Base-by-base conservation (phyloP, 225 moss, liverwort and hornwort genomes). In the Ulota crispa region DNA sequence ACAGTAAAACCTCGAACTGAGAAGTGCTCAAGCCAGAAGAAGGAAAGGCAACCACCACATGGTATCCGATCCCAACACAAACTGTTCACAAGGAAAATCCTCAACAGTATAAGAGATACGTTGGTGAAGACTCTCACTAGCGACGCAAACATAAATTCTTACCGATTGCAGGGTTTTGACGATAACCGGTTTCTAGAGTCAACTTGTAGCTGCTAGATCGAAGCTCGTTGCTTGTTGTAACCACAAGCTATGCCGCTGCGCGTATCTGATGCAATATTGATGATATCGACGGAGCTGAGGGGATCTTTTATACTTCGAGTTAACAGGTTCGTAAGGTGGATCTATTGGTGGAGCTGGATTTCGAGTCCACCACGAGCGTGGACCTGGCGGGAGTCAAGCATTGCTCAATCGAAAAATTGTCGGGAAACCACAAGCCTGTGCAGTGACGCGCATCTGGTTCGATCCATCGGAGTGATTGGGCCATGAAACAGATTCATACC, bases 331-430 rank as follows among this genome's bases (percentile, higher is more conserved):
- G 0, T 4, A 7, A 31, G 53, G 20, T 9, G 27, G 19, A 54
- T 36, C 78, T 19, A 37, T 78, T 78, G 78, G 78, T 37, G 37
- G 54, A 66, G 19, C 65, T 36, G 37, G 26, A 66, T 12, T 52
- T 27, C 47, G 15, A 76, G 47, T 76, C 64, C 16, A 31, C 63
- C 78, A 67, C 78, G 67, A 54, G 78, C 67, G 66, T 54, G 36
- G 54, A 54, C 66, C 7, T 67, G 20, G 10, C 12, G 36, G 26
- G 32, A 24, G 10, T 32, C 64, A n/a, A 65, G 18, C 52, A 65
- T 65, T 16, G 5, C 24, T 77, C 26, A 52, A 34, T 53, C 6
- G 34, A 65, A 9, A 15, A 52, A 0, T 3, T 53, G 66, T 78
- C 67, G 67, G 78, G 53, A 78, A 67, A 37, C 7, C 50, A 16